Conservation (phyloP, 2,329 filamentous ascomycete genomes). For the Fusarium pininemorale region DNA sequence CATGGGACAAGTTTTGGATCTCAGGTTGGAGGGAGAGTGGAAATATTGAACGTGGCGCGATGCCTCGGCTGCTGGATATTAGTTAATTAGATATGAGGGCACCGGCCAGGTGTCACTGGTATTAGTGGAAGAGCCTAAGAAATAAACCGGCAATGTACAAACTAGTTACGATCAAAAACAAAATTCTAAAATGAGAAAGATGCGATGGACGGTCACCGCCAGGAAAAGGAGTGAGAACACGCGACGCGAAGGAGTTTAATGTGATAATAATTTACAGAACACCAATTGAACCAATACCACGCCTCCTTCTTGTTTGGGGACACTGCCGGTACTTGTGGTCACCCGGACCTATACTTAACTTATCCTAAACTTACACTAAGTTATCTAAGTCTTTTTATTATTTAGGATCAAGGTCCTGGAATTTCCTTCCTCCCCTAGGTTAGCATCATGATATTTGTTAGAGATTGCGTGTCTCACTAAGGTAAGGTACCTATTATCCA, state of each 20-base stretch:
- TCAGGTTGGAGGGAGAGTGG: background rate
- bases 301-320: slow-evolving; percentile 22
- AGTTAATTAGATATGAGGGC: slow-evolving; percentile 30
- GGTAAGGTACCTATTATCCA: background rate
- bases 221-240: slow-evolving; percentile 8
- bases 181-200: background rate
- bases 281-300: slow-evolving; percentile 1
- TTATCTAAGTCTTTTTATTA: no score
- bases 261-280: slow-evolving; percentile 14
- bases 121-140: slow-evolving; percentile 24
- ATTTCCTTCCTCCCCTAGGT: no score
- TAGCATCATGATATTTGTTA: background rate
- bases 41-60: slow-evolving; percentile 11
- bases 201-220: background rate
- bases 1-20: background rate
- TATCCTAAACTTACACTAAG: no score
- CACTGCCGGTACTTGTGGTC: slow-evolving; percentile 11
- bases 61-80: slow-evolving; percentile 30
- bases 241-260: slow-evolving; percentile 9
- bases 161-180: background rate
- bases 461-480: background rate
- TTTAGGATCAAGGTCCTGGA: no score
- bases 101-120: slow-evolving; percentile 1
- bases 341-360: background rate
- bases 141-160: background rate